Evolutionary conservation across 2,329 filamentous ascomycete genomes (phyloP), one percentile per base, ranked within the genome.

Genomic region (Aspergillus pseudonomiae): DNA sequence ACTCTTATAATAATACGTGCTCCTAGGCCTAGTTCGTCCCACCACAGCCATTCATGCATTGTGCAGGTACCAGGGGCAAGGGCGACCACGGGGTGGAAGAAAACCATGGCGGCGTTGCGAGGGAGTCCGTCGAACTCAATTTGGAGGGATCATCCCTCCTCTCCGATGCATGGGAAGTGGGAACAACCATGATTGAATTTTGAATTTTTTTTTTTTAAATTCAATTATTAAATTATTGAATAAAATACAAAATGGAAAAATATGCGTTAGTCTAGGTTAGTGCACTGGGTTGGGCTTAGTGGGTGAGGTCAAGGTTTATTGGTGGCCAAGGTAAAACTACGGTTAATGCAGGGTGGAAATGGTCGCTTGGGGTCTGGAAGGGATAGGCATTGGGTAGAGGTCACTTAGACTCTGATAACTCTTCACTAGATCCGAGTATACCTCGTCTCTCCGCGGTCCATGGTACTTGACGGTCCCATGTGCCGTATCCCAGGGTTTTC

Each of bases 61-160:
- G 52, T 55, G 52, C 52, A 65, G 63, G 61, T 46, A 63, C 61
- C 61, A 65, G 63, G 63, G 63, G 57, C 58, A 63, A 63, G 60
- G 60, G 63, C 54, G 60, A 48, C 57, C 61, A 57, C 43, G 28
- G 41, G n/a, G 28, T 14, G 16, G 5, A 10, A 26, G 28, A 32
- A 52, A 30, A 53, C 52, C n/a, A 57, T 43, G 61, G 60, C 48
- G 10, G 50, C 59, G 50, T 19, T 24, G 57, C 55, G 60, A 65
- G 48, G 45, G 11, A 62, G 60, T 62, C 53, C 50, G 62, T 48
- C 60, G 41, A 64, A 64, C 46, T 50, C 46, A 54, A 36, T 21
- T 24, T 36, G 30, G 32, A 32, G 52, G 11, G 52, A 54, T 54
- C 52, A 14, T 6, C 52, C 52, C 50, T 16, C n/a, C 30, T 16